Evolutionary conservation across 441 rosid species (phyloP).

Genomic region (Erysimum pusillum): DNA sequence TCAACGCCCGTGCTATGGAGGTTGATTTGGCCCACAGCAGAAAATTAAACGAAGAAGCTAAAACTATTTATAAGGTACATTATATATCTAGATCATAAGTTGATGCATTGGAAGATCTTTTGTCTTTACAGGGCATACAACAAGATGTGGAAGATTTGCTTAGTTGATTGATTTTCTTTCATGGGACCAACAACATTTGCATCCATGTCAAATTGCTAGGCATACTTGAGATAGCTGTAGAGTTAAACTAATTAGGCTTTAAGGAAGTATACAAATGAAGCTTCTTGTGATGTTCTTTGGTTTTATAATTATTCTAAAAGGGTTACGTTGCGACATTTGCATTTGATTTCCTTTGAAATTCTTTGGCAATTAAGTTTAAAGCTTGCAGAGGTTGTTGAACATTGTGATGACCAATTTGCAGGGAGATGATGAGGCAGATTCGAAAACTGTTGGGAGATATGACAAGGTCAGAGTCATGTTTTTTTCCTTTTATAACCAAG

Average conservation of each 20-base stretch:
- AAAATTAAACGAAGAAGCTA: slow-evolving; percentile 53
- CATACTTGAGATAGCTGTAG: slow-evolving; percentile 13
- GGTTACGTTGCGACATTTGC: background rate
- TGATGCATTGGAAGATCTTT: background rate
- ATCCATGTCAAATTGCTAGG: background rate
- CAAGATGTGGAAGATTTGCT: background rate
- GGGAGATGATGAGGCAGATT: slow-evolving; percentile 76
- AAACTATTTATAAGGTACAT: slow-evolving; percentile 51
- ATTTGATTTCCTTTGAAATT: background rate
- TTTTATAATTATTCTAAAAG: background rate
- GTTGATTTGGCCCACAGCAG: slow-evolving; percentile 52
- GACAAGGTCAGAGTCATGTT: slow-evolving; percentile 52
- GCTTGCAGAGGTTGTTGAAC: slow-evolving; percentile 31
- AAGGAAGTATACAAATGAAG: background rate
- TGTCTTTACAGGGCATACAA: background rate
- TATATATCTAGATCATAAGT: background rate
- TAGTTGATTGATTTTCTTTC: slow-evolving; percentile 13
- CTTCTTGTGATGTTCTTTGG: slow-evolving; percentile 13
- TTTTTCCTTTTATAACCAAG: background rate
- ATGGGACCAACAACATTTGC: background rate
- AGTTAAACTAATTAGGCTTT: slow-evolving; percentile 9
- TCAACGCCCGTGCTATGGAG: slow-evolving; percentile 48
- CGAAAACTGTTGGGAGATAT: slow-evolving; percentile 59
- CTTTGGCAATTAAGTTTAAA: slow-evolving; percentile 22
- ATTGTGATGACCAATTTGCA: slow-evolving; percentile 40